These are phyloP conservation scores for Phlebiopsis flavidoalba DNA, from an alignment of 768 basidiomycete genomes.

Conservation along the genomic window DNA sequence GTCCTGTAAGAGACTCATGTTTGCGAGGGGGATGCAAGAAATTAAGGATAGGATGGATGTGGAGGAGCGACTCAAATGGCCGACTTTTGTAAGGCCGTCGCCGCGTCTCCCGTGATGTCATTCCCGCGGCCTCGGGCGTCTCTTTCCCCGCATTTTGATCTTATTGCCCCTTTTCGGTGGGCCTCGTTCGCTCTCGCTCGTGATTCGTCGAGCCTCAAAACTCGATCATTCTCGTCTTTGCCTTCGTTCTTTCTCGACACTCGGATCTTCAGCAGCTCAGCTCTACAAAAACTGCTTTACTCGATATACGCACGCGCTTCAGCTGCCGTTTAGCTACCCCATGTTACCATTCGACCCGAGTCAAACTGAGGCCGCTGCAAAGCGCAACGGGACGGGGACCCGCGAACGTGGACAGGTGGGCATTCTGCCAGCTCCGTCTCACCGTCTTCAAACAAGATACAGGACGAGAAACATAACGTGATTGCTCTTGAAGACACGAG, in stretches of 20 bases:
- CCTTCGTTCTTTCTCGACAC: neutral
- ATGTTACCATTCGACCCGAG: neutral
- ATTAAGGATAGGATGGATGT: constrained; percentile 10
- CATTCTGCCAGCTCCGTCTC: neutral
- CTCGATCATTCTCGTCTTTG: neutral
- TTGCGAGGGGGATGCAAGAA: constrained; percentile 22
- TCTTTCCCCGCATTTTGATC: neutral
- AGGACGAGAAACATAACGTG: neutral
- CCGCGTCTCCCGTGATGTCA: constrained; percentile 4
- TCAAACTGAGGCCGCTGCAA: neutral
- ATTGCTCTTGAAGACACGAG: neutral
- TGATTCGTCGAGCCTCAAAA: neutral
- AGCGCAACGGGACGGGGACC: neutral
- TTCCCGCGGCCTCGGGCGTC: neutral
- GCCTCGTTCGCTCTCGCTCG: constrained; percentile 1
- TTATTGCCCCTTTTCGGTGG: neutral
- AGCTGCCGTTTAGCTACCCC: neutral
- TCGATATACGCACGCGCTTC: neutral
- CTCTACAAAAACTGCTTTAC: too few relatives aligned
- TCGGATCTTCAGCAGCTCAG: too few relatives aligned
- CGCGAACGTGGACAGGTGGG: neutral
- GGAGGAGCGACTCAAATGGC: neutral
- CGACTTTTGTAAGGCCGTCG: constrained; percentile 3
- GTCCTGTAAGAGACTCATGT: constrained; percentile 67
- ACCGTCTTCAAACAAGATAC: neutral